Evolutionary conservation across 2,329 filamentous ascomycete species (phyloP), one percentile per base, ranked within the genome.

Genomic region (Pleomassaria siparia): DNA sequence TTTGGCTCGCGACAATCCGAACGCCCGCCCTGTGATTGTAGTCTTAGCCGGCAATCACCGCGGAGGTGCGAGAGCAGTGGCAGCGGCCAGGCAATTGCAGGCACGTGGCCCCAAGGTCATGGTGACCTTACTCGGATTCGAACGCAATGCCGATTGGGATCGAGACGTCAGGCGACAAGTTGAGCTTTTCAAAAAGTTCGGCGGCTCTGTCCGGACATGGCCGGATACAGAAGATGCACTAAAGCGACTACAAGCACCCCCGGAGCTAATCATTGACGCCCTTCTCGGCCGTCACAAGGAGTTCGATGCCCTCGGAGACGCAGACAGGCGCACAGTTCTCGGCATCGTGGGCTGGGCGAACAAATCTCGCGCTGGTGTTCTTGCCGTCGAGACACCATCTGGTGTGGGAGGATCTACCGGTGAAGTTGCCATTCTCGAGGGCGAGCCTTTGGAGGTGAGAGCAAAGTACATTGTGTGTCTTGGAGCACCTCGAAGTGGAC

Each of bases 11-110:
- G 64, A 73, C 12, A 66, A 72, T 42, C 72, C 75, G 40, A 73
- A 76, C 29, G 71, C 76, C 13, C 73, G 77, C 24, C 79, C 81
- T 0, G 80, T 83, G 6, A 76, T 86, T 41, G 84, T 95, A 18
- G 83, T 97, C 6, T 78, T 97, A n/a, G 91, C 89, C 0, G 92
- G 94, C n/a, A 97, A 96, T 69, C 92, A 96, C 70, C 90, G 90
- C 56, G 91, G 87, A 1, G 91, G 92, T 30, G 86, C 89, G 29
- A 82, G 92, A 49, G 90, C 91, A 2, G 80, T 97, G 44, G 88
- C 90, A 12, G 91, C 91, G 3, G 91, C 87, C 22, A 84, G 94
- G 4, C 91, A 97, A 67, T 80, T 97, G 8, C 84, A 89, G 43
- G 92, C 91, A 64, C 88, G 91, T 54, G 88, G 88, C 16, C 76